These are phyloP conservation scores for Coemansia sp. DNA, from an alignment of 192 early-diverging fungal species.

Conservation along the genomic window DNA sequence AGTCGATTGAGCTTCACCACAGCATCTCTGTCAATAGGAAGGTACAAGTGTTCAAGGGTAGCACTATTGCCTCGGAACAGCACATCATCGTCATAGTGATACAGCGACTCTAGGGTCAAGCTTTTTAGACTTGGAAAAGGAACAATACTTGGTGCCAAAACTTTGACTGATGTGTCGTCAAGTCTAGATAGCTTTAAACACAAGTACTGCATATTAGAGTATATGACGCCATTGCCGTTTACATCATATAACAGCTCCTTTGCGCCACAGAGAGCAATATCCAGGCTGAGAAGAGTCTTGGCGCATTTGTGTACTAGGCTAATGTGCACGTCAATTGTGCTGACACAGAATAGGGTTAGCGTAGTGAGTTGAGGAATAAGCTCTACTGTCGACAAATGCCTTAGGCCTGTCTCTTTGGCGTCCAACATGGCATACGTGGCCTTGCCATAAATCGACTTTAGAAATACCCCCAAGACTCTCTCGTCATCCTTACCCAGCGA, in stretches of 20 bases:
- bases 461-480: neutral
- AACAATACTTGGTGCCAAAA: neutral
- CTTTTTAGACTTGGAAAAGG: neutral
- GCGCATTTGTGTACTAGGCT: neutral
- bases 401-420: neutral
- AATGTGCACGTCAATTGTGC: neutral
- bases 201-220: neutral
- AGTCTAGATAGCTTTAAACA: neutral
- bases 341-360: neutral
- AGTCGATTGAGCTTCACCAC: neutral
- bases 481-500: neutral
- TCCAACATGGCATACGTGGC: neutral
- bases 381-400: neutral
- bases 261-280: neutral
- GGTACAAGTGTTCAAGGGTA: neutral
- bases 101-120: neutral
- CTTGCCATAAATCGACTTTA: neutral
- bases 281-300: neutral
- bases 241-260: neutral
- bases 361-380: neutral
- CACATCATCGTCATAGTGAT: neutral
- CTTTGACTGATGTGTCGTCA: neutral
- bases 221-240: neutral
- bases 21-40: neutral
- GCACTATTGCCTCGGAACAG: slow-evolving; percentile 8